Evolutionary conservation across 805 yeast genomes (phyloP), one percentile per base, ranked within the genome.

Genomic region (Danielozyma ontarioensis): DNA sequence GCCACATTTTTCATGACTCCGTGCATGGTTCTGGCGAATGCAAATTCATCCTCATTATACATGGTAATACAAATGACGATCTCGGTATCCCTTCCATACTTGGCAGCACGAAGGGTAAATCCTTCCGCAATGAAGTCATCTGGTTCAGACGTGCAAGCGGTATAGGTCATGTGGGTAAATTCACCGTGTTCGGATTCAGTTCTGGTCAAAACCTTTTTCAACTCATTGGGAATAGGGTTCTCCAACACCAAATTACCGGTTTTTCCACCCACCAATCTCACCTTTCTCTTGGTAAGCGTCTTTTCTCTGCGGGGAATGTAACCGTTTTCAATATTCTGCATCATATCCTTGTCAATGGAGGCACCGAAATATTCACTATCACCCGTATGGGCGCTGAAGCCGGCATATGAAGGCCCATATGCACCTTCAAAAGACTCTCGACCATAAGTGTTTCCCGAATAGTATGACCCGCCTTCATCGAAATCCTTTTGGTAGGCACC

Each of bases 111-210:
- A 32, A 93, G 64, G 2, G 89, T 80, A 59, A 89, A 93, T 0
- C 97, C 97, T 30, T 75, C 76, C 3, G 65, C 69, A 13, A 76
- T 75, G 53, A 85, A 93, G 23, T 83, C 82, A 58, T 89, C 93
- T 2, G 98, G 96, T 36, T 83, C 89, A 1, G 94, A 72, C 1
- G 99, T 93, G 52, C 95, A 89, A 0, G 98, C 99, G 0, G 97
- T 86, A 58, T 93, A 93, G 45, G 96, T 80, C 97, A 93, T 89
- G 60, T 86, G 86, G 12, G 93, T 80, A 55, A 87, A 93, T 58
- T 93, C 99, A 35, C 93, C 96, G 42, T 82, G 80, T 1, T 70
- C 70, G 2, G 70, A 62, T 43, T 86, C 95, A 30, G 93, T 77
- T 47, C 87, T 71, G 4, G 97, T 95, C 35, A 94, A 63, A 44